A percentile compares a stretch with the other conserved stretches of the same genome.
These are phyloP conservation scores for Capsicum chinense DNA, from an alignment of 257 asterid genomes.

Conservation along the genomic window DNA sequence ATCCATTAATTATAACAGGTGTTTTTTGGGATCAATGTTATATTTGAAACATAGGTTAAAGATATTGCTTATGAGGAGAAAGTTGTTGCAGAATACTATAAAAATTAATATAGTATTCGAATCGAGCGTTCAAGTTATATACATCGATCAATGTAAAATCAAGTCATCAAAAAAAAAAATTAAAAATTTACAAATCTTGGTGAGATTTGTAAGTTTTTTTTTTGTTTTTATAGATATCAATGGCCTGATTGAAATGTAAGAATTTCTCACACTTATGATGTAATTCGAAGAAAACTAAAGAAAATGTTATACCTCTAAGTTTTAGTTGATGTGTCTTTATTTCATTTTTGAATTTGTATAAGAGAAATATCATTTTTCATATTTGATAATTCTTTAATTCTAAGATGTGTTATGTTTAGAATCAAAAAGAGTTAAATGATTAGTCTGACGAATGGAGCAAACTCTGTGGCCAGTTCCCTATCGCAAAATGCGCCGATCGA, in stretches of 20 bases:
- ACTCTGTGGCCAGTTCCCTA: too few relatives aligned
- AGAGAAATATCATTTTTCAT: too few relatives aligned
- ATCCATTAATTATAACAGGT: neutral
- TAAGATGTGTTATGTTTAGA: too few relatives aligned
- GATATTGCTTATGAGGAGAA: constrained; percentile 38
- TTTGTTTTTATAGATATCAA: neutral
- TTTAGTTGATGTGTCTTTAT: neutral
- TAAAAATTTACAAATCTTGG: neutral
- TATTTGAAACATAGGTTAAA: constrained; percentile 41
- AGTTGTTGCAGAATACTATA: neutral
- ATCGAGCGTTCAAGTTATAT: too few relatives aligned
- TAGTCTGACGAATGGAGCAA: too few relatives aligned
- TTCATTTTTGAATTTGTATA: too few relatives aligned
- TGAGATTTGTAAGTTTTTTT: neutral
- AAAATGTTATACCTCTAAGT: neutral
- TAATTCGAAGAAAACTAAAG: neutral
- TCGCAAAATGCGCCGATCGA: too few relatives aligned
- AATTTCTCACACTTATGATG: neutral
- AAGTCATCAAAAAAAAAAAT: neutral
- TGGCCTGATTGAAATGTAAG: neutral
- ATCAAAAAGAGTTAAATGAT: too few relatives aligned
- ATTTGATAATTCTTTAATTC: too few relatives aligned
- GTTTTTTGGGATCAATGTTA: neutral
- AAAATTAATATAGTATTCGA: neutral
- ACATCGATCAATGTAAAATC: too few relatives aligned